phyloP scores from a whole-genome alignment of 441 rosid species.

The Raphanus hybrid region DNA sequence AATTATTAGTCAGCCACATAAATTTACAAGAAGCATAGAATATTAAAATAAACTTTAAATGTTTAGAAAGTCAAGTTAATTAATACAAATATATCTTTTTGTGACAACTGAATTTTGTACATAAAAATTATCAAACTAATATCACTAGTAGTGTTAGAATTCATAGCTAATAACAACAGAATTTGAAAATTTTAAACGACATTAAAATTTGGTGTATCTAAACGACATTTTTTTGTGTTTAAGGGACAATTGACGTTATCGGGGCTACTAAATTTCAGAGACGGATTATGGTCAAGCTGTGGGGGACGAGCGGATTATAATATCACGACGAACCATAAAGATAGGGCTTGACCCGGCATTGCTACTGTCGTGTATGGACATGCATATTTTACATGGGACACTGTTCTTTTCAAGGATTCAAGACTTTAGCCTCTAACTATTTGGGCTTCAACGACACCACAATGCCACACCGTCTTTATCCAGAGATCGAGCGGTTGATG shows the following conservation, averaged over 20 bases:
- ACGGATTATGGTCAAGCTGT: conserved; percentile 78
- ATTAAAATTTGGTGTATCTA: neutral
- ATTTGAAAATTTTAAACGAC: too few relatives aligned
- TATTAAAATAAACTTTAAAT: too few relatives aligned
- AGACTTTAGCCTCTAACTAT: conserved; percentile 58
- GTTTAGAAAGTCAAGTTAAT: neutral
- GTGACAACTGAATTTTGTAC: too few relatives aligned
- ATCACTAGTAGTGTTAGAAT: too few relatives aligned
- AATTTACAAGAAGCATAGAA: too few relatives aligned
- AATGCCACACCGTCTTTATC: conserved; percentile 41
- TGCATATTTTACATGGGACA: conserved; percentile 83
- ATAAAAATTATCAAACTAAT: too few relatives aligned
- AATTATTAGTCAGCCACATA: too few relatives aligned
- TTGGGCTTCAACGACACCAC: conserved; percentile 42
- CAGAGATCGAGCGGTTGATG: conserved; percentile 52
- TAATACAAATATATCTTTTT: too few relatives aligned
- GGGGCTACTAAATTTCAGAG: conserved; percentile 68
- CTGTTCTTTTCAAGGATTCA: conserved; percentile 61
- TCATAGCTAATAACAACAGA: too few relatives aligned
- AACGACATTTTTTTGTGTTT: neutral
- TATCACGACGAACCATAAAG: conserved; percentile 69
- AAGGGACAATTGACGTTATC: conserved; percentile 56
- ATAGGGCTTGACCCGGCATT: conserved; percentile 66
- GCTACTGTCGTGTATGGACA: conserved; percentile 78
- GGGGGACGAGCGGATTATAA: conserved; percentile 73